Evolutionary conservation across 495 filamentous ascomycete species (phyloP), one percentile per base, ranked within the genome.

Genomic region (Aspergillus sclerotioniger): DNA sequence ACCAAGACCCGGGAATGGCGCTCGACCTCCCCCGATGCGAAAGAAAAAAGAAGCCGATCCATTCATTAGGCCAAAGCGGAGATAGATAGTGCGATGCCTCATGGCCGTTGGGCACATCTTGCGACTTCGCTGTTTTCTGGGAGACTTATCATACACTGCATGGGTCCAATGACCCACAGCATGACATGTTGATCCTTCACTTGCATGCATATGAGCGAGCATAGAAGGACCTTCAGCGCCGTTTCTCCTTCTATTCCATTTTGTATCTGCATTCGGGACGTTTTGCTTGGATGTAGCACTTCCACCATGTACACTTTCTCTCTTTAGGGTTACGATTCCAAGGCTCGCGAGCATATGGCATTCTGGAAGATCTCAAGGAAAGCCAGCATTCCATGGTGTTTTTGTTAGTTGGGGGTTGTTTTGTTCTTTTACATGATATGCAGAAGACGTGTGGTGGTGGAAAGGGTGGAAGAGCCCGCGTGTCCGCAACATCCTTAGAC

Each of bases 21-120:
- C 55, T 15, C 52, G 61, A 31, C 69, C 72, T 53, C 72, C 73
- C 10, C 72, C 72, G 15, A 71, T 73, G 58, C 77, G 76, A 44
- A 77, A 74, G 53, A 79, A 73, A 60, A 81, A 80, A 57, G 71
- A 79, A 37, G 73, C 54, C 9, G 78, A 82, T 62, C 78, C 79
- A 1, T 83, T 83, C 47, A 82, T 83, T 48, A 67, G 76, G 19
- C 79, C 80, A 6, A 83, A 80, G 58, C 70, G 67, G 51, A 73
- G 70, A 65, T 69, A 62, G 56, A 57, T 48, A 19, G 15, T 47
- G 8, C 33, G 33, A 8, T 19, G 12, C 37, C 37, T 15, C 10
- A 41, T n/a, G 10, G 37, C 13, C 37, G n/a, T 41, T n/a, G 6
- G 37, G 37, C 37, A 41, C 13, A 41, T 41, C 13, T 15, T 41